Evolutionary conservation across 805 yeast species (phyloP), one percentile per base, ranked within the genome.

Genomic region (Komagataella pastoris): DNA sequence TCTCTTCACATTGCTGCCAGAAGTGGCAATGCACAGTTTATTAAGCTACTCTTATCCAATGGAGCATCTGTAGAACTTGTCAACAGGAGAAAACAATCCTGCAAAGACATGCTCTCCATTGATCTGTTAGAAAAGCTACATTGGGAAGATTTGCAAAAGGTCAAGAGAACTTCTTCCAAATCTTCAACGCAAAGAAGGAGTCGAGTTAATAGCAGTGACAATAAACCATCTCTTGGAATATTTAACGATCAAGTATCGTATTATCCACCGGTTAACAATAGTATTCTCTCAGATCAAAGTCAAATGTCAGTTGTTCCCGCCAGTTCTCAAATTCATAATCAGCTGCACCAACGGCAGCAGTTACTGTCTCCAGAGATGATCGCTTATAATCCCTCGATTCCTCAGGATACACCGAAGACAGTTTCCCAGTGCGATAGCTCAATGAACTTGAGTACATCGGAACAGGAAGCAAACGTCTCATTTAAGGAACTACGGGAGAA

Each of bases 1-100:
- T 88, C 95, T 6, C 68, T 89, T 49, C 95, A 88, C 59, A 70
- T 91, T 47, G 89, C 96, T 0, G 78, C 80, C 14, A 72, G 79
- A 44, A 68, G 78, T 7, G 75, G 76, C 3, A 77, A 83, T 50
- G 63, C 73, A 12, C 64, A 65, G 40, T 65, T 80, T 24, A 67
- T 72, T 24, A 67, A 68, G 43, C 64, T 69, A 17, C 65, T 81
- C 50, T 55, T 75, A 46, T 68, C 73, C 49, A 69, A 76, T 57
- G 72, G 75, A 24, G 85, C 84, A 5, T 66, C 66, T 52, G 49
- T 60, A 46, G 44, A 53, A 12, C 24, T 57, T 48, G 50, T 54
- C 6, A 54, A 55, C n/a, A 14, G 47, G 23, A 45, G 46, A 36
- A 30, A 46, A 17, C 43, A 49, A 23, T 19, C 53, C 12, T 52